phyloP scores from a whole-genome alignment of 2,329 filamentous ascomycete genomes.

The Geosmithia flava region DNA sequence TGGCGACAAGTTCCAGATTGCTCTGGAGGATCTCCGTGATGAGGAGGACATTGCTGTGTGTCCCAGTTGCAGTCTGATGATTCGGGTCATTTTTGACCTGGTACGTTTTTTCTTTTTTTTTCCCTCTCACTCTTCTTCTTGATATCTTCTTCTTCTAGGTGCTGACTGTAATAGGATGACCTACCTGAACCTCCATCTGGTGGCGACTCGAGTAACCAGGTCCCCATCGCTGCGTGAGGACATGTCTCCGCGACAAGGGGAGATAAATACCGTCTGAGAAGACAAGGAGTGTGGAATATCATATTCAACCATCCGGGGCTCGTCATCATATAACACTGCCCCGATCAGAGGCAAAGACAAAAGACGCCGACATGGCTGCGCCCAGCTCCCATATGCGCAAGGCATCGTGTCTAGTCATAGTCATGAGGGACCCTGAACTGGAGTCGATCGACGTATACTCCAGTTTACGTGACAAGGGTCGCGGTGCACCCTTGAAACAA shows the following conservation, averaged over 20 bases:
- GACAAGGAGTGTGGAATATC: too few relatives aligned
- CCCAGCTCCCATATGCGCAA: too few relatives aligned
- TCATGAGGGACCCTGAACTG: too few relatives aligned
- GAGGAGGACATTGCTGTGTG: slow-evolving; percentile 93
- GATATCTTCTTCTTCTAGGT: neutral
- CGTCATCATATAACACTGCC: too few relatives aligned
- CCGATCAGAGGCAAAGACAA: too few relatives aligned
- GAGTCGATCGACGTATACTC: too few relatives aligned
- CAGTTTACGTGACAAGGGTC: too few relatives aligned
- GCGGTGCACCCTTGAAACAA: too few relatives aligned
- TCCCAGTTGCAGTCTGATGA: slow-evolving; percentile 95
- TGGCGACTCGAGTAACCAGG: slow-evolving; percentile 17
- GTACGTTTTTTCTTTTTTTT: slow-evolving; percentile 33
- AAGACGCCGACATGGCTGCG: too few relatives aligned
- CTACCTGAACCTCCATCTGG: slow-evolving; percentile 25
- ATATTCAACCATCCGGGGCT: too few relatives aligned
- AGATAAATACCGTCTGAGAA: neutral
- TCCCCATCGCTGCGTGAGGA: slow-evolving; percentile 20
- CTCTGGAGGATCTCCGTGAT: slow-evolving; percentile 71
- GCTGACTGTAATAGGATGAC: slow-evolving; percentile 21
- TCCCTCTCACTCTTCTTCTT: neutral
- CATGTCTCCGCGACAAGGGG: slow-evolving; percentile 11
- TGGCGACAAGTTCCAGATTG: slow-evolving; percentile 91
- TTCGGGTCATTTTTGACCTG: slow-evolving; percentile 81
- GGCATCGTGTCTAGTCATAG: too few relatives aligned